phyloP scores from a whole-genome alignment of 345 rosid species.

The Moricandia moricandioides region DNA sequence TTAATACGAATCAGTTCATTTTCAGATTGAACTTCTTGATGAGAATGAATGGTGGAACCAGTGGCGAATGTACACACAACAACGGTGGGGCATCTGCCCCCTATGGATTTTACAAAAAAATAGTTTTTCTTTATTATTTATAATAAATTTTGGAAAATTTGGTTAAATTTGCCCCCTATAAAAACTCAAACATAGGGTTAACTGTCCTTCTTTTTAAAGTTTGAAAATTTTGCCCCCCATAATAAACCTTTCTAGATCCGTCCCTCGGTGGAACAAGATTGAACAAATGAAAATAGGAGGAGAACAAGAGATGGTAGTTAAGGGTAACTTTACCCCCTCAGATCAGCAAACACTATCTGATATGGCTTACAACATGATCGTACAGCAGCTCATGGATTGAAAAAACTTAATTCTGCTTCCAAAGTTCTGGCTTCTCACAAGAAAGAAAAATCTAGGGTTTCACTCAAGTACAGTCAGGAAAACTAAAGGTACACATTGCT shows the following conservation, averaged over 20 bases:
- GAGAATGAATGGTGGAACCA: conserved; percentile 81
- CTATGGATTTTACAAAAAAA: too few relatives aligned
- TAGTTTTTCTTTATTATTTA: too few relatives aligned
- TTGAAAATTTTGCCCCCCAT: too few relatives aligned
- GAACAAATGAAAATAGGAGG: conserved; percentile 60
- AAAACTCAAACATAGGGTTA: too few relatives aligned
- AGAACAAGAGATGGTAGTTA: conserved; percentile 75
- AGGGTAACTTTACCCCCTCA: conserved; percentile 57
- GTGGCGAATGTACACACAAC: too few relatives aligned
- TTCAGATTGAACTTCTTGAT: conserved; percentile 76
- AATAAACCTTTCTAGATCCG: too few relatives aligned
- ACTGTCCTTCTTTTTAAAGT: too few relatives aligned
- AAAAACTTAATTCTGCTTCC: conserved; percentile 39
- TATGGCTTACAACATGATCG: conserved; percentile 59
- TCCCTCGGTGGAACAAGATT: conserved; percentile 88
- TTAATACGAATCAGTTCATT: background rate
- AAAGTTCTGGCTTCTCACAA: conserved; percentile 32
- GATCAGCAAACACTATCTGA: conserved; percentile 70
- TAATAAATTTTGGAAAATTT: too few relatives aligned
- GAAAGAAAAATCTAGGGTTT: conserved; percentile 57
- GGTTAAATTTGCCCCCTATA: too few relatives aligned
- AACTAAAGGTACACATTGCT: conserved; percentile 47
- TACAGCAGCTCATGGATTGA: conserved; percentile 34
- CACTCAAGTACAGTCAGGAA: conserved; percentile 76
- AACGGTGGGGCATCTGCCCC: too few relatives aligned